Conservation (phyloP, 1,284 basidiomycete species). For the Malassezia japonica region DNA sequence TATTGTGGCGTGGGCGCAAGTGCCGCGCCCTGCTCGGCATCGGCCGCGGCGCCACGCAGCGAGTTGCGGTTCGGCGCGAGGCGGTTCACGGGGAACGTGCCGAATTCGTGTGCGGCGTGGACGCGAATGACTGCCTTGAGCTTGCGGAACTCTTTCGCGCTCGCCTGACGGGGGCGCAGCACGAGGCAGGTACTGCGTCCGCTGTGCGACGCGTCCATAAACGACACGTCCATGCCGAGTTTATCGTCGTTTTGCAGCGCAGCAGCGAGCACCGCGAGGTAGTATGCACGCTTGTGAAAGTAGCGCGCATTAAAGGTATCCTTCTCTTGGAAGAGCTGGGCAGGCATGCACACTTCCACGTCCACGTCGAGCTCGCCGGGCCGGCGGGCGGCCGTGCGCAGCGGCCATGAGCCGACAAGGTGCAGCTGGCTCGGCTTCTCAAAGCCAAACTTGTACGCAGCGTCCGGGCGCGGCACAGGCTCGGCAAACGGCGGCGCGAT, state of each 20-base stretch:
- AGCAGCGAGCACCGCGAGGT: conserved; percentile 67
- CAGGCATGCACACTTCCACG: conserved; percentile 39
- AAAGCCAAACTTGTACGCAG: conserved; percentile 62
- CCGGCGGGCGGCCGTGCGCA: conserved; percentile 33
- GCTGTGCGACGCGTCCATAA: conserved; percentile 59
- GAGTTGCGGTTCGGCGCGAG: conserved; percentile 62
- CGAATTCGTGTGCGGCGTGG: conserved; percentile 59
- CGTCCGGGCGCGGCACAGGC: conserved; percentile 33
- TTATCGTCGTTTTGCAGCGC: conserved; percentile 44
- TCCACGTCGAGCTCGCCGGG: conserved; percentile 39
- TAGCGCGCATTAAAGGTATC: conserved; percentile 82
- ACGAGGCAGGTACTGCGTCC: conserved; percentile 63
- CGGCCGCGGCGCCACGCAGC: conserved; percentile 25
- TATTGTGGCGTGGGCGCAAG: conserved; percentile 60
- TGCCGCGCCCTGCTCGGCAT: conserved; percentile 12
- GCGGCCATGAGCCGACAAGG: conserved; percentile 47
- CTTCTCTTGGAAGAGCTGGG: conserved; percentile 82
- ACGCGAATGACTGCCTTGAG: conserved; percentile 64
- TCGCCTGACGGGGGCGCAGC: conserved; percentile 55
- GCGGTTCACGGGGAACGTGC: conserved; percentile 58
- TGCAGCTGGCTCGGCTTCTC: conserved; percentile 73
- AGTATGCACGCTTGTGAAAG: conserved; percentile 86
- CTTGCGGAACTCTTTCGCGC: conserved; percentile 58
- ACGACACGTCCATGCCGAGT: conserved; percentile 57
- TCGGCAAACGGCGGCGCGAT: conserved; percentile 51